Evolutionary conservation across 768 basidiomycete species (phyloP), one percentile per base, ranked within the genome.

Genomic region (Thelephora aurantiotincta): DNA sequence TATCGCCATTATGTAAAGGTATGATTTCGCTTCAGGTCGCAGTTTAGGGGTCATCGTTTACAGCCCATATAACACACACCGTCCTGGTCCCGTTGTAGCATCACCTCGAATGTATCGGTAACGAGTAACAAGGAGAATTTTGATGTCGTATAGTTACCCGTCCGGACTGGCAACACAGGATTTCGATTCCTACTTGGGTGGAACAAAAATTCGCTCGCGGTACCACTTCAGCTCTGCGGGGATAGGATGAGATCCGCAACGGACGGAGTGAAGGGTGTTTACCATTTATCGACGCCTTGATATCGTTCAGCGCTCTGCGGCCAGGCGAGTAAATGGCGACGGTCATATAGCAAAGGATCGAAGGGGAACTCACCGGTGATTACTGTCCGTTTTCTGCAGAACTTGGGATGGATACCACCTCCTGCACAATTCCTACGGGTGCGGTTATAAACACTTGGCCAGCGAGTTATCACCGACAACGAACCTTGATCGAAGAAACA

Each of bases 401-500:
- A 55, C 49, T 3, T 44, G 51, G 7, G 55, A 52, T 9, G 73
- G 73, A 57, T 77, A 88, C 87, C 87, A 89, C 51, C 85, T 72
- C 12, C 81, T 74, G 1, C 70, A 72, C 19, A 89, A 55, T 60
- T 89, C 87, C 87, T 89, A 50, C 1, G 38, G 43, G 22, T 22
- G 16, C 19, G 14, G 22, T 41, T 7, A 4, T 16, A 11, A 46
- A 18, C 11, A 20, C 22, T 11, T 18, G 12, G 33, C n/a, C 44
- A 43, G 36, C 33, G 47, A 1, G 41, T 13, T 13, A 42, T 3
- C n/a, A 23, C 22, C 37, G 33, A 33, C 19, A 26, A 48, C 50
- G 51, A 43, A 78, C 86, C 68, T 89, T 89, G 52, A 90, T 71
- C 0, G 88, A 83, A 38, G 87, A 89, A 34, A 90, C 88, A 51